phyloP scores from a whole-genome alignment of 2,329 filamentous ascomycete species.

The Aureobasidium namibiae region DNA sequence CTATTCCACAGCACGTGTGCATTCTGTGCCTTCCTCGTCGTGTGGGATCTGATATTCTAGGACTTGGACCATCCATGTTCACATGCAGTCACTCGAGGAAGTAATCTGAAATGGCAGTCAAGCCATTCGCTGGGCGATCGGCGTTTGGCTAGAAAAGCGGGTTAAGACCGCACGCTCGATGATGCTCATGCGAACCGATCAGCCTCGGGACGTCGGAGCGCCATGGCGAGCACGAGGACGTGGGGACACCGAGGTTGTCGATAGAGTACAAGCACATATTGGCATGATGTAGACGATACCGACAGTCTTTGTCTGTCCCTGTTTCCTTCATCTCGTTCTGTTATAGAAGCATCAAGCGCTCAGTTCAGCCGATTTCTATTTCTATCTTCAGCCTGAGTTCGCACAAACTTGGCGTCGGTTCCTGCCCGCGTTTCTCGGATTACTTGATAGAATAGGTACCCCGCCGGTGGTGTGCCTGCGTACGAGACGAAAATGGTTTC shows the following conservation, averaged over 20 bases:
- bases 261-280: neutral
- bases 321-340: neutral
- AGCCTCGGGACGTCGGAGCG: neutral
- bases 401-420: neutral
- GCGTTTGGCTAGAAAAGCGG: neutral
- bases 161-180: neutral
- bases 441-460: neutral
- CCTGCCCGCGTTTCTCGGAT: constrained; percentile 3
- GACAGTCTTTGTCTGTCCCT: neutral
- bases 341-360: neutral
- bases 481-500: constrained; percentile 10
- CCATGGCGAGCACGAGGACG: neutral
- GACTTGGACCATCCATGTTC: neutral
- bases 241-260: constrained; percentile 6
- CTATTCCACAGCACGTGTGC: constrained; percentile 40
- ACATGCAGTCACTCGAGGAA: neutral
- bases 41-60: constrained; percentile 43
- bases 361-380: neutral
- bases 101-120: neutral
- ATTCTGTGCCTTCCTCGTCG: constrained; percentile 38
- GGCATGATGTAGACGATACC: neutral
- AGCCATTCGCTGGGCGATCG: neutral
- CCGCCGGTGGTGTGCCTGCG: neutral
- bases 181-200: neutral
- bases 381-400: constrained; percentile 3